Evolutionary conservation across 2,329 filamentous ascomycete genomes (phyloP), one percentile per base, ranked within the genome.

Genomic region (Fusarium fujikuroi): DNA sequence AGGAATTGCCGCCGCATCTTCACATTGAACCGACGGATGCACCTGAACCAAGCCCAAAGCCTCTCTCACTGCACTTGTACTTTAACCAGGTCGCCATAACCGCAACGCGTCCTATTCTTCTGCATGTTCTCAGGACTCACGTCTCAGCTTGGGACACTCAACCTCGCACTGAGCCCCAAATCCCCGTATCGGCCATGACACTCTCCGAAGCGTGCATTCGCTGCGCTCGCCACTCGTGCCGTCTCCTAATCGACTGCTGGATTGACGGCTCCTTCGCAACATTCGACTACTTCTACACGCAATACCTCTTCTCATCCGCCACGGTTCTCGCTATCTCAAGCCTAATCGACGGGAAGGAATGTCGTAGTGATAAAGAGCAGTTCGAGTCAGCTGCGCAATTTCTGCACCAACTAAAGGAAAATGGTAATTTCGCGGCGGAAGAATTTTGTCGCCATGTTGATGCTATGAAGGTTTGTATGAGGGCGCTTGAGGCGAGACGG

Each of bases 261-360:
- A 82, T 86, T 4, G 81, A 85, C 37, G 85, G 85, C 0, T 82
- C 84, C 0, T 85, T 86, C 60, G 78, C 81, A 1, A 85, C 82
- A 0, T 85, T 87, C 50, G 85, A 86, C 65, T 86, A 85, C 74
- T 84, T 84, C 52, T 81, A 83, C 73, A 83, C 83, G 0, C 84
- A 86, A 52, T 86, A 85, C 44, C 81, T 87, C 32, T 87, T 87
- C 74, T 84, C 85, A 0, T 81, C 84, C 0, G 80, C 83, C 5
- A 85, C 82, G 0, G 80, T 86, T 9, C 80, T 87, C 4, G 84
- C 83, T 1, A 79, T 85, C 3, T 85, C 85, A 4, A 84, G 81
- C 42, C 74, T 86, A 0, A 75, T 85, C 0, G 74, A 75, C 7
- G 73, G 79, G 0, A 77, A 79, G 9, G 73, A 80, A 12, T 78